phyloP scores from a whole-genome alignment of 257 asterid genomes.

The Lavandula angustifolia region DNA sequence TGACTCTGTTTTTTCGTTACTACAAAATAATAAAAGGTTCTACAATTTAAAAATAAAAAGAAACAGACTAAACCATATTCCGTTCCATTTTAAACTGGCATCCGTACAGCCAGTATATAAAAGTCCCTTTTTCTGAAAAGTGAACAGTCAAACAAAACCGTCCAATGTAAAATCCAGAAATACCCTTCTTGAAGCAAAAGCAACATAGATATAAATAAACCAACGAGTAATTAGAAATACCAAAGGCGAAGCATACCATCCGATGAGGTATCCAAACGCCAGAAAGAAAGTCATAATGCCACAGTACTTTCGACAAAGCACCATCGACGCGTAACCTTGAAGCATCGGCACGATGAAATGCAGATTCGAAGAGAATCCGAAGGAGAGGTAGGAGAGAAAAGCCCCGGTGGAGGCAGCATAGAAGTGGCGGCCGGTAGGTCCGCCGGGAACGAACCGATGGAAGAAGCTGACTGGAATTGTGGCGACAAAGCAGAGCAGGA shows the following conservation, averaged over 20 bases:
- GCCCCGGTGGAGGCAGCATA: constrained; percentile 86
- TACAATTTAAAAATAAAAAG: background rate
- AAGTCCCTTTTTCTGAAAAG: background rate
- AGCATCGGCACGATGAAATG: constrained; percentile 89
- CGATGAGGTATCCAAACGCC: constrained; percentile 93
- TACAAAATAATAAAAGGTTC: background rate
- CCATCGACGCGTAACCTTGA: constrained; percentile 83
- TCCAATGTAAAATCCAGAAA: constrained; percentile 4
- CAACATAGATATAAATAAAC: constrained; percentile 1
- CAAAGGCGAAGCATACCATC: constrained; percentile 57
- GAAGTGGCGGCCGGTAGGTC: constrained; percentile 65
- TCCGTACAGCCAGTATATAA: background rate
- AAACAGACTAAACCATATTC: background rate
- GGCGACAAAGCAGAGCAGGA: constrained; percentile 72
- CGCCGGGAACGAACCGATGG: constrained; percentile 83
- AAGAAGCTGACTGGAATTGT: constrained; percentile 85
- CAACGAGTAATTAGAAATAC: background rate
- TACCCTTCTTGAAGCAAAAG: constrained; percentile 11
- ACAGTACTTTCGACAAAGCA: constrained; percentile 57
- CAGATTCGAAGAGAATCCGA: constrained; percentile 90
- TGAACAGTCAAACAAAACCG: constrained; percentile 4
- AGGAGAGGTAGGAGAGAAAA: constrained; percentile 66
- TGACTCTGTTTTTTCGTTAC: background rate
- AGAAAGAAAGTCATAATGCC: constrained; percentile 72
- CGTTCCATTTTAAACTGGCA: background rate